phyloP scores from a whole-genome alignment of 2,329 filamentous ascomycete genomes.

The Grosmannia clavigera region DNA sequence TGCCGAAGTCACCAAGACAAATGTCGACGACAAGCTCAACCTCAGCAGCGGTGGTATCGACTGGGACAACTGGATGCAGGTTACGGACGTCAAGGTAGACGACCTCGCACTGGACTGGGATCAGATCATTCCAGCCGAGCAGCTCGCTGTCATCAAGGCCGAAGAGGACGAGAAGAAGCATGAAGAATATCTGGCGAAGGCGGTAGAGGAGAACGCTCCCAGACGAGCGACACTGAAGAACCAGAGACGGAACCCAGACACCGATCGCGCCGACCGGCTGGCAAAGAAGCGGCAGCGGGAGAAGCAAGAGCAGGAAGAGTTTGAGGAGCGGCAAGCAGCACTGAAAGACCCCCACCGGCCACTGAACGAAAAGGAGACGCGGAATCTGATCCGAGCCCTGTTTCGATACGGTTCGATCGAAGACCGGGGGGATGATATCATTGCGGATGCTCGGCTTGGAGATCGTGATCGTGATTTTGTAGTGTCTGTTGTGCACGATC shows the following conservation, averaged over 20 bases:
- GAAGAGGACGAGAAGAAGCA: constrained; percentile 79
- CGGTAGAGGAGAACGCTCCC: constrained; percentile 76
- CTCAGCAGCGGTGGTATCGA: constrained; percentile 77
- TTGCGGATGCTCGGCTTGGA: constrained; percentile 72
- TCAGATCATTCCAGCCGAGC: constrained; percentile 90
- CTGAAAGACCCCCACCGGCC: constrained; percentile 78
- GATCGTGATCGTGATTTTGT: constrained; percentile 77
- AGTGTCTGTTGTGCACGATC: constrained; percentile 60
- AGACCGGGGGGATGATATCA: constrained; percentile 75
- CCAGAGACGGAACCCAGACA: constrained; percentile 34
- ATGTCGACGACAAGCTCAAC: constrained; percentile 81
- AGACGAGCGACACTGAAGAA: constrained; percentile 56
- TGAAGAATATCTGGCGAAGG: constrained; percentile 67
- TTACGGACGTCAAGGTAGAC: constrained; percentile 95
- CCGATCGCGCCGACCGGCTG: constrained; percentile 51
- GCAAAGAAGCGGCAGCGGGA: constrained; percentile 55
- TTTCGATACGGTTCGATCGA: constrained; percentile 85
- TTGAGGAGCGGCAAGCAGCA: constrained; percentile 62
- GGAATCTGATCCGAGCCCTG: constrained; percentile 81
- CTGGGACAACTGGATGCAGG: constrained; percentile 93
- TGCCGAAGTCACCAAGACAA: constrained; percentile 92
- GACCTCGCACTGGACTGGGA: constrained; percentile 77
- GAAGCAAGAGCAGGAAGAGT: constrained; percentile 56
- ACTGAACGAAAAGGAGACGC: constrained; percentile 81
- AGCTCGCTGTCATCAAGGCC: constrained; percentile 77